Conservation (phyloP, 1,284 basidiomycete genomes). For the Marasmius sp. region DNA sequence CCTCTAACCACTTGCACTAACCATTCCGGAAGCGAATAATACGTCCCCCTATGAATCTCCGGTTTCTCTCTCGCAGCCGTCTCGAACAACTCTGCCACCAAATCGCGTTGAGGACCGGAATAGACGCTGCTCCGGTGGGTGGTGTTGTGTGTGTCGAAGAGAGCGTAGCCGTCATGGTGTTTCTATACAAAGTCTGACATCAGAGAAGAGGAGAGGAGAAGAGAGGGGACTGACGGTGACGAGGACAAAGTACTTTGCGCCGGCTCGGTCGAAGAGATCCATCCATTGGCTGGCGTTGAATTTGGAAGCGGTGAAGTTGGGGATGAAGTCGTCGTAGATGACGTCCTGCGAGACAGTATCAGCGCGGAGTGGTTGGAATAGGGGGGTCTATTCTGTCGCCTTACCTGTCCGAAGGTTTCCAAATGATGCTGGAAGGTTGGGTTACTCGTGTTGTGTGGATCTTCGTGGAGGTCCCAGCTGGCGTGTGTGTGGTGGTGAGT, state of each 20-base stretch:
- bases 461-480: slow-evolving; percentile 41
- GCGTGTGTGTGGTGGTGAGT: neutral
- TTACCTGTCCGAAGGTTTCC: slow-evolving; percentile 46
- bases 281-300: slow-evolving; percentile 58
- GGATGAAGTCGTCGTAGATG: slow-evolving; percentile 59
- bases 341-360: slow-evolving; percentile 32
- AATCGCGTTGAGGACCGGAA: slow-evolving; percentile 52
- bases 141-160: slow-evolving; percentile 56
- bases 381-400: slow-evolving; percentile 5
- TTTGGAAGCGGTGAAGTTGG: slow-evolving; percentile 48
- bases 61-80: slow-evolving; percentile 51
- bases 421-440: slow-evolving; percentile 50
- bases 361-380: neutral
- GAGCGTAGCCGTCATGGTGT: slow-evolving; percentile 49
- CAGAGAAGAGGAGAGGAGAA: neutral
- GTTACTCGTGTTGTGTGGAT: slow-evolving; percentile 30
- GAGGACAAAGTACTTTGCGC: slow-evolving; percentile 63
- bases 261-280: slow-evolving; percentile 52
- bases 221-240: slow-evolving; percentile 50
- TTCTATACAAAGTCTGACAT: slow-evolving; percentile 28
- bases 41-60: slow-evolving; percentile 48
- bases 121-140: slow-evolving; percentile 48
- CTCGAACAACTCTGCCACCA: slow-evolving; percentile 51
- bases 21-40: slow-evolving; percentile 56
- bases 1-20: too few relatives aligned